Conservation (phyloP, 345 rosid species). For the Ceriops zippeliana region DNA sequence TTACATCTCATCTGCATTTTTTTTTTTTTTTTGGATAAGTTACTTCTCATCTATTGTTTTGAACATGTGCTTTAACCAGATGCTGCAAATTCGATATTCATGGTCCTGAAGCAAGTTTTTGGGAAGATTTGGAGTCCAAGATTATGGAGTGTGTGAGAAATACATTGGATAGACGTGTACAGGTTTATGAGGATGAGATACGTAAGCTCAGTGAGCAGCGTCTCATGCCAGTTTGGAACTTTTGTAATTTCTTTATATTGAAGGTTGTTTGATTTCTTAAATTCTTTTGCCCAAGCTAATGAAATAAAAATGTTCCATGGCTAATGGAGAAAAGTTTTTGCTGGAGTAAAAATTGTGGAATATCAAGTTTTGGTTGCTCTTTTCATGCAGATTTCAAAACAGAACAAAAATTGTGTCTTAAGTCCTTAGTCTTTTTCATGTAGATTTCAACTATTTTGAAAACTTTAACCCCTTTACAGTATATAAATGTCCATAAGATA, state of each 20-base stretch:
- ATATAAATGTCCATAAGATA: conserved; percentile 4
- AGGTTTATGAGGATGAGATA: conserved; percentile 94
- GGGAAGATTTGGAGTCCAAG: conserved; percentile 93
- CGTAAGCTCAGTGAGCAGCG: conserved; percentile 93
- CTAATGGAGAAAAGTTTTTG: conserved; percentile 15
- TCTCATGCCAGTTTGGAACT: conserved; percentile 93
- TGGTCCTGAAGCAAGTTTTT: conserved; percentile 72
- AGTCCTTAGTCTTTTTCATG: conserved; percentile 2
- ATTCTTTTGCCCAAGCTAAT: conserved; percentile 14
- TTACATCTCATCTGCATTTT: too few relatives aligned
- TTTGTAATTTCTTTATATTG: conserved; percentile 91
- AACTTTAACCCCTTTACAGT: background rate
- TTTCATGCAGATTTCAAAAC: background rate
- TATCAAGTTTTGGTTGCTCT: background rate
- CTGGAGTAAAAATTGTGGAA: conserved; percentile 1
- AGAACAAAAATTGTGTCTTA: background rate
- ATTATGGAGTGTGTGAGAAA: conserved; percentile 76
- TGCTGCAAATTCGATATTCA: conserved; percentile 90
- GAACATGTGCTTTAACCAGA: conserved; percentile 43
- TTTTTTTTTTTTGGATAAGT: background rate
- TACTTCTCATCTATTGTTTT: conserved; percentile 26
- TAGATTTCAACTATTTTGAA: conserved; percentile 10
- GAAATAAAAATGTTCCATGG: conserved; percentile 5
- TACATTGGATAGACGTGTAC: conserved; percentile 84
- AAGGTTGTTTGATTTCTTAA: conserved; percentile 60